These are phyloP conservation scores for Zasmidium cellare DNA, from an alignment of 2,329 filamentous ascomycete species.

Conservation along the genomic window DNA sequence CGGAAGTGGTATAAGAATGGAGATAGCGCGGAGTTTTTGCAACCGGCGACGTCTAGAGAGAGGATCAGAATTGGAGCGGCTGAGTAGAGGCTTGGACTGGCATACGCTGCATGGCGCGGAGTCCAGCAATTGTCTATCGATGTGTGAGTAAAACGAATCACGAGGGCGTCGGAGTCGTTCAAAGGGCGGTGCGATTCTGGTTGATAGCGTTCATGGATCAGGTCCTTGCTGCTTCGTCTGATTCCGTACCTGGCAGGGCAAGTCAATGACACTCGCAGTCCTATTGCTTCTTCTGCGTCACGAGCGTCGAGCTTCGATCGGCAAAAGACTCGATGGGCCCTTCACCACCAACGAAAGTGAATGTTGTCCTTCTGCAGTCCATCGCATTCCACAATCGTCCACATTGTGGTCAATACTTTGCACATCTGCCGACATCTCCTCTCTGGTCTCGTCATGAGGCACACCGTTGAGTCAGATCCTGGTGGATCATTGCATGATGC, in stretches of 20 bases:
- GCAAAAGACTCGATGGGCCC: too few relatives aligned
- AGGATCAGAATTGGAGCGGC: neutral
- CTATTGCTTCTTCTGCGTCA: too few relatives aligned
- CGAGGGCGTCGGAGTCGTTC: too few relatives aligned
- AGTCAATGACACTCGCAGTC: too few relatives aligned
- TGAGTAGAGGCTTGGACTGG: neutral
- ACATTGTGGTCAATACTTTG: neutral
- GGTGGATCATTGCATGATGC: neutral
- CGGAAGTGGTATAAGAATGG: conserved; percentile 20
- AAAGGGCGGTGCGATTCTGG: too few relatives aligned
- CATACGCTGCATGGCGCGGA: neutral
- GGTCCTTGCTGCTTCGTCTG: too few relatives aligned
- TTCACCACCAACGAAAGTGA: neutral
- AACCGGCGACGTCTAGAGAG: conserved; percentile 7
- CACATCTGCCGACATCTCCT: neutral
- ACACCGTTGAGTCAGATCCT: neutral
- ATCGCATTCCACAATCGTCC: neutral
- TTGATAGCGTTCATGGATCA: too few relatives aligned
- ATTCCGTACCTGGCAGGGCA: too few relatives aligned
- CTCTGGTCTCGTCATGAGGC: neutral
- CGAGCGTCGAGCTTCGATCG: too few relatives aligned
- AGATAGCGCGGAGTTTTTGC: conserved; percentile 16
- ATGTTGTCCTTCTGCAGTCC: neutral
- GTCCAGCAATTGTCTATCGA: neutral
- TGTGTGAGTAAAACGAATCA: too few relatives aligned